Evolutionary conservation across 805 yeast species (phyloP).

Genomic region (Metschnikowia similis): DNA sequence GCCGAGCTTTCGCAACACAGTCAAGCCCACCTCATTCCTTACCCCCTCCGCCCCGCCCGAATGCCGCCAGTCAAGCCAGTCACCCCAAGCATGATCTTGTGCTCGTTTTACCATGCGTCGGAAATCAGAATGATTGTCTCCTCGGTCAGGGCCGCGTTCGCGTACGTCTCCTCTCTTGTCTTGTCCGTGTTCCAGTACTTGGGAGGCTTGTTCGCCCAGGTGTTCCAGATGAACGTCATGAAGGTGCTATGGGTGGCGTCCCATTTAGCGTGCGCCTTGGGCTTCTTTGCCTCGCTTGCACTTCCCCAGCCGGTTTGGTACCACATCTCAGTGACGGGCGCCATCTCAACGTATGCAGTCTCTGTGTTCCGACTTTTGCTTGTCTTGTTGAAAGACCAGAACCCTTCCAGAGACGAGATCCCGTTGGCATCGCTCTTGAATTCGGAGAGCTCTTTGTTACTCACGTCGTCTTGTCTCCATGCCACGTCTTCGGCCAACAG

Average conservation of each 20-base stretch:
- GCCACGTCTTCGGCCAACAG: constrained; percentile 15
- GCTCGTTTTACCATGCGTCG: constrained; percentile 9
- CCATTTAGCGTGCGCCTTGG: constrained; percentile 11
- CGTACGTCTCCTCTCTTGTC: background rate
- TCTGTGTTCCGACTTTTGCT: constrained; percentile 11
- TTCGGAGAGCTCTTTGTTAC: constrained; percentile 28
- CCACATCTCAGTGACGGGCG: constrained; percentile 12
- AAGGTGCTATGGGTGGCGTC: constrained; percentile 11
- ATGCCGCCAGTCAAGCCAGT: constrained; percentile 14
- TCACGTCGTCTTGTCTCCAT: constrained; percentile 21
- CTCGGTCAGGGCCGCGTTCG: background rate
- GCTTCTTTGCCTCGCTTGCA: constrained; percentile 7
- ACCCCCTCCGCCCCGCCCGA: background rate
- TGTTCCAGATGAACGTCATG: constrained; percentile 6
- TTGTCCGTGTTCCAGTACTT: background rate
- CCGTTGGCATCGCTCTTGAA: constrained; percentile 21
- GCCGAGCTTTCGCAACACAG: background rate
- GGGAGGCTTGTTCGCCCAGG: background rate
- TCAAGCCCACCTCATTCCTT: background rate
- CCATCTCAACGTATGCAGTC: constrained; percentile 12
- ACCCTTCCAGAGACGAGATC: constrained; percentile 7
- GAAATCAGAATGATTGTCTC: constrained; percentile 5
- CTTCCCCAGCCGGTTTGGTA: constrained; percentile 6
- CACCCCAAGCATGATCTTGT: constrained; percentile 12
- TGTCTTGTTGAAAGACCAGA: constrained; percentile 2